Evolutionary conservation across 129 eudicot species (phyloP).

Genomic region (Solidago caesia): DNA sequence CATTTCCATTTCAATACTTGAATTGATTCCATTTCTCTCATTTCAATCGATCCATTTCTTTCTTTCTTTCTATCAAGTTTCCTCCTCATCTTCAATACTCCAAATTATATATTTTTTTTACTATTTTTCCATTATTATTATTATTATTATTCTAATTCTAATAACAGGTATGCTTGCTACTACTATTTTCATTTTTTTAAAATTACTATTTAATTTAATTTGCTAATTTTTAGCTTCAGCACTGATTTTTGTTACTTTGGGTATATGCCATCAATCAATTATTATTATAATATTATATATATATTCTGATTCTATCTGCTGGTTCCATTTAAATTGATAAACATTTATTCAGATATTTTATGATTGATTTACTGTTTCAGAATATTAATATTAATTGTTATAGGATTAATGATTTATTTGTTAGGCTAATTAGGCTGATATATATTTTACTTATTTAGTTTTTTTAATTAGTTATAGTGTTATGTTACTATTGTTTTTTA

Average conservation of each 20-base stretch:
- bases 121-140: too few relatives aligned
- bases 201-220: neutral
- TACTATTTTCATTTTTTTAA: neutral
- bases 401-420: too few relatives aligned
- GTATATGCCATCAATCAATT: constrained; percentile 6
- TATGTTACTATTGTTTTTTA: too few relatives aligned
- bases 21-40: constrained; percentile 9
- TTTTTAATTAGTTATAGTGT: too few relatives aligned
- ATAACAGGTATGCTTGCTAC: too few relatives aligned
- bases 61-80: constrained; percentile 9
- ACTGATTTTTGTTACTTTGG: constrained; percentile 3
- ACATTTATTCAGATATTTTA: neutral
- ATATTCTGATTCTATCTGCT: constrained; percentile 7
- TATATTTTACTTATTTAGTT: too few relatives aligned
- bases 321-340: constrained; percentile 9
- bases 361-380: neutral
- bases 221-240: neutral
- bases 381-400: neutral
- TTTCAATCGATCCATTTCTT: constrained; percentile 19
- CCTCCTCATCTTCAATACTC: too few relatives aligned
- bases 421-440: too few relatives aligned
- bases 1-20: neutral
- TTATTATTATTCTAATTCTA: too few relatives aligned
- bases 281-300: constrained; percentile 1
- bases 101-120: too few relatives aligned